Conservation (phyloP, 345 rosid species). For the Gynandropsis gynandra region DNA sequence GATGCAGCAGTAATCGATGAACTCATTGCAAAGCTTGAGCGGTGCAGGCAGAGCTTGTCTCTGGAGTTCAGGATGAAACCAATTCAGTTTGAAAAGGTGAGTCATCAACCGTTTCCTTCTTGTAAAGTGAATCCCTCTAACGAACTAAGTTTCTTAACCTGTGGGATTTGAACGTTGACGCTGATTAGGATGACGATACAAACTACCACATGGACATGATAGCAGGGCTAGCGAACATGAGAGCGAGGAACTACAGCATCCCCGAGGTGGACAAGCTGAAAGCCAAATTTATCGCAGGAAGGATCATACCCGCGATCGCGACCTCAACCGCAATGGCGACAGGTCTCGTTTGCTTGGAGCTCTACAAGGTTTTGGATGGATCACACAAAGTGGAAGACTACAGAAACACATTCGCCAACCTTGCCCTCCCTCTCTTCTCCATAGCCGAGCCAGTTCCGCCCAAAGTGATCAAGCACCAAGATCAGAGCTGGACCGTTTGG, state of each 20-base stretch:
- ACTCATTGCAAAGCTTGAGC: constrained; percentile 55
- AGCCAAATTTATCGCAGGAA: constrained; percentile 97
- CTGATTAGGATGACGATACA: constrained; percentile 81
- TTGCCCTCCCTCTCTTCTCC: constrained; percentile 86
- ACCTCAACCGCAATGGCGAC: constrained; percentile 98
- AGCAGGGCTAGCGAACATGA: constrained; percentile 97
- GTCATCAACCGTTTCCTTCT: not conserved
- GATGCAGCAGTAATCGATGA: constrained; percentile 74
- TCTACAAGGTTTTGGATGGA: constrained; percentile 79
- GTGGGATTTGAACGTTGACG: not conserved
- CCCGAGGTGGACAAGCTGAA: constrained; percentile 97
- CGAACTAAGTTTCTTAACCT: too few relatives aligned
- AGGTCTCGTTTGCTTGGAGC: constrained; percentile 91
- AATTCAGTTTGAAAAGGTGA: constrained; percentile 96
- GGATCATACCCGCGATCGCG: constrained; percentile 98
- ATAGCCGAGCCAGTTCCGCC: constrained; percentile 97
- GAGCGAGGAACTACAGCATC: constrained; percentile 95
- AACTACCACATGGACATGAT: constrained; percentile 99
- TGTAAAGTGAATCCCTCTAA: not conserved
- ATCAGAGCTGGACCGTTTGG: constrained; percentile 97
- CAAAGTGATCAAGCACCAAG: constrained; percentile 72
- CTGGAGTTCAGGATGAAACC: constrained; percentile 77
- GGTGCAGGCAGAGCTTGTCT: constrained; percentile 45
- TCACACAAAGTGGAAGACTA: constrained; percentile 83
- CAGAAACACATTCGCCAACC: constrained; percentile 93